These are phyloP conservation scores for Populus hybrid DNA, from an alignment of 441 rosid genomes.

Conservation along the genomic window DNA sequence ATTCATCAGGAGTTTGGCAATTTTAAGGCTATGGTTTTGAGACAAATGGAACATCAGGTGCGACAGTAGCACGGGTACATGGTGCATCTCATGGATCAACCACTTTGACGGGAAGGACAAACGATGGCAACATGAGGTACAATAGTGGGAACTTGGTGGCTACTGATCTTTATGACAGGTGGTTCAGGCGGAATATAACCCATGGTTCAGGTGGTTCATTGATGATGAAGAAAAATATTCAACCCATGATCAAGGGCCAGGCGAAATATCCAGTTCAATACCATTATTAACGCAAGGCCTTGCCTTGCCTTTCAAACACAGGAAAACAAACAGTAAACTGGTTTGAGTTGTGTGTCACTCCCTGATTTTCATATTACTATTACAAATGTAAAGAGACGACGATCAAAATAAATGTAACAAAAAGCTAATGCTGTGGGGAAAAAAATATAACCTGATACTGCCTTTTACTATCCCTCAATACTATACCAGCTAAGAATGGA, in stretches of 20 bases:
- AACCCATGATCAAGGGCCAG: constrained; percentile 27
- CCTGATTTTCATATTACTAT: not conserved
- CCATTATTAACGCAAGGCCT: not conserved
- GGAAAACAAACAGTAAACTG: not conserved
- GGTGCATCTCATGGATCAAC: constrained; percentile 29
- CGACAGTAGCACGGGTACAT: constrained; percentile 30
- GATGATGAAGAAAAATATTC: constrained; percentile 18
- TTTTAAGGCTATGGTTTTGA: constrained; percentile 37
- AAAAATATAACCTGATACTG: no score
- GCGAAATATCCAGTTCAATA: no score
- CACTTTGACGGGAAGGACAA: constrained; percentile 32
- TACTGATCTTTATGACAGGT: constrained; percentile 21
- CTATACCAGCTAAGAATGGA: constrained; percentile 33
- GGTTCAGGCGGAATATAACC: constrained; percentile 35
- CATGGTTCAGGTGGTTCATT: no score
- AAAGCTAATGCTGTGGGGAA: not conserved
- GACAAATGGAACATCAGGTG: constrained; percentile 31
- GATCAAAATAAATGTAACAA: not conserved
- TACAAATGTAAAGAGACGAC: not conserved
- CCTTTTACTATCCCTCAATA: not conserved
- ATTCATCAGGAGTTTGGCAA: constrained; percentile 38
- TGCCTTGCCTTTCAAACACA: not conserved
- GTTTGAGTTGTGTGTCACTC: not conserved
- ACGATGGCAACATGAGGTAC: constrained; percentile 27
- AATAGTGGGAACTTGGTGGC: constrained; percentile 15